These are phyloP conservation scores for Mycena capillaripes DNA, from an alignment of 768 basidiomycete species.

Conservation along the genomic window DNA sequence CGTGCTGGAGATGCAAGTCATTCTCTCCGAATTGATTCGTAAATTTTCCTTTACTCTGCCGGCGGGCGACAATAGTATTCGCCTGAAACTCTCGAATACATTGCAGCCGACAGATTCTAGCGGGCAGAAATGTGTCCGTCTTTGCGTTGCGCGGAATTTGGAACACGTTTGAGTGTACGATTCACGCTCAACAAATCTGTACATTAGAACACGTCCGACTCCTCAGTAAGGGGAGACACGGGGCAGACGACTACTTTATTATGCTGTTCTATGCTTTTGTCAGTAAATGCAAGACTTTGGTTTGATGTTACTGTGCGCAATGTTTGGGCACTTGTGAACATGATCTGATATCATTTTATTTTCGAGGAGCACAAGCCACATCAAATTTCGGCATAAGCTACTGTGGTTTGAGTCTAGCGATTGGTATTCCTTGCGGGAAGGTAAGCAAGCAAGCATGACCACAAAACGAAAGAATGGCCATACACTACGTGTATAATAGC, in stretches of 20 bases:
- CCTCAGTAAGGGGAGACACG: background rate
- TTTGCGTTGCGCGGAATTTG: too few relatives aligned
- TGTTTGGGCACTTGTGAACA: too few relatives aligned
- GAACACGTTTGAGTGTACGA: background rate
- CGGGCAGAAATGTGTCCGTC: too few relatives aligned
- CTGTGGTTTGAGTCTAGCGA: too few relatives aligned
- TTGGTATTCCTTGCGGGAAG: background rate
- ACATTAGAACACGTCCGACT: background rate
- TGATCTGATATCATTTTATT: too few relatives aligned
- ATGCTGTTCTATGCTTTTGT: background rate
- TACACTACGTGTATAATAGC: background rate
- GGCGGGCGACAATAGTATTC: background rate
- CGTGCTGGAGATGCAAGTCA: constrained; percentile 12
- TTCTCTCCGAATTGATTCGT: constrained; percentile 3
- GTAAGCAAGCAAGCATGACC: background rate
- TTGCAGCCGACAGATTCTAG: too few relatives aligned
- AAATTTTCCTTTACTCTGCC: constrained; percentile 8
- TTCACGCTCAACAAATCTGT: background rate
- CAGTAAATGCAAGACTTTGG: background rate
- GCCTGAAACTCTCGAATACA: too few relatives aligned
- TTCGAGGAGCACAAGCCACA: background rate
- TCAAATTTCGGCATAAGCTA: background rate
- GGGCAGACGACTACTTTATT: background rate
- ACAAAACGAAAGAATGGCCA: background rate
- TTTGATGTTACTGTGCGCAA: background rate